Evolutionary conservation across 139 green algal genomes (phyloP).

Genomic region (Chlorella sp.): DNA sequence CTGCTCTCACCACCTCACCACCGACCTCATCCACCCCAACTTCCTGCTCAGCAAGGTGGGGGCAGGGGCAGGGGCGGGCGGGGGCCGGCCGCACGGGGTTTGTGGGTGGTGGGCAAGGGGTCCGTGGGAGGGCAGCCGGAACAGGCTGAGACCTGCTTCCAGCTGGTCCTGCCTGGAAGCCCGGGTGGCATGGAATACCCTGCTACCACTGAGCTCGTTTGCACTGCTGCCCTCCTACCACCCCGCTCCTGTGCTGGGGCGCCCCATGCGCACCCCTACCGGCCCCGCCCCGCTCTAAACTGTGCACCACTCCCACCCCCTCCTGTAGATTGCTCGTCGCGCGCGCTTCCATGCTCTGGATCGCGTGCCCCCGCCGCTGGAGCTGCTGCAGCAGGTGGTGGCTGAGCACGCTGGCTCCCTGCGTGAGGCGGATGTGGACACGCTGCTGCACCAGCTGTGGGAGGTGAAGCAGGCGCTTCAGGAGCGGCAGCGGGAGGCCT

Average conservation of each 20-base stretch:
- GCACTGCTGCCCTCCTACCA: too few species aligned
- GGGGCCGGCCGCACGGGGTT: too few species aligned
- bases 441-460: constrained; percentile 62
- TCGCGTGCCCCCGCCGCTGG: not conserved
- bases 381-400: constrained; percentile 40
- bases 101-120: not conserved
- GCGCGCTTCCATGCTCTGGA: constrained; percentile 27
- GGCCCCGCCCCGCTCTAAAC: too few species aligned
- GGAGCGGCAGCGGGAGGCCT: constrained; percentile 57
- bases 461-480: constrained; percentile 56
- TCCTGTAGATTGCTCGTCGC: not conserved
- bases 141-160: too few species aligned
- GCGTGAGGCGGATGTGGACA: constrained; percentile 54
- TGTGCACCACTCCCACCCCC: not conserved
- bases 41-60: constrained; percentile 81
- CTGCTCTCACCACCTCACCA: constrained; percentile 70
- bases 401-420: not conserved
- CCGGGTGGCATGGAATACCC: too few species aligned
- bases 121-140: not conserved
- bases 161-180: too few species aligned
- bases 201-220: too few species aligned
- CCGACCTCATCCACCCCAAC: constrained; percentile 82
- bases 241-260: too few species aligned
- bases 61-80: not conserved
- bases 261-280: too few species aligned